These are phyloP conservation scores for Gillenia trifoliata DNA, from an alignment of 306 rosid genomes.

Conservation along the genomic window DNA sequence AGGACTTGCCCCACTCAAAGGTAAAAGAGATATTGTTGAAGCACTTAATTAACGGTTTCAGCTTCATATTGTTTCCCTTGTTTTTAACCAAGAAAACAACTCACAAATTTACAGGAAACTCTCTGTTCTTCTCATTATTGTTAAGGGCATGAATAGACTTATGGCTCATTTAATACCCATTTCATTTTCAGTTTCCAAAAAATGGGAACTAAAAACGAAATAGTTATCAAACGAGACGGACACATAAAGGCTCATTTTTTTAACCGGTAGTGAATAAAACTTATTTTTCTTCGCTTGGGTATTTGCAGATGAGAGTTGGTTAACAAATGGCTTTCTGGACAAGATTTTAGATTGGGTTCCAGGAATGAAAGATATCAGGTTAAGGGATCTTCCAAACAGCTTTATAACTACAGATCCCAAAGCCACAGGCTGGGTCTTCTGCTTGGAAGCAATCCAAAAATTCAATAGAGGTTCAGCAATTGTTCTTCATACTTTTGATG, in stretches of 20 bases:
- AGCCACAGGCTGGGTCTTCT: not conserved
- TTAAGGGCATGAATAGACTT: too few species aligned
- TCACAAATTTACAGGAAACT: too few species aligned
- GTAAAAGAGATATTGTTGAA: not conserved
- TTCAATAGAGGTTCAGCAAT: not conserved
- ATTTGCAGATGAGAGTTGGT: conserved; percentile 7
- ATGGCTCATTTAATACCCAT: too few species aligned
- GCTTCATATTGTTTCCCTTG: too few species aligned
- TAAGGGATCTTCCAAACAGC: conserved; percentile 1
- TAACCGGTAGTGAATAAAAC: not conserved
- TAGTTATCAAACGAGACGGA: too few species aligned
- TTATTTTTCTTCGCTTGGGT: not conserved
- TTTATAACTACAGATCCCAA: not conserved
- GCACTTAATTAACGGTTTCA: not conserved
- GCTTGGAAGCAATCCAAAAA: not conserved
- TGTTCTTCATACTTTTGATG: conserved; percentile 9
- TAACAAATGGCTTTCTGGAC: conserved; percentile 17
- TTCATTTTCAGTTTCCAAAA: too few species aligned
- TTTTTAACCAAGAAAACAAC: too few species aligned
- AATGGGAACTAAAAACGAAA: too few species aligned
- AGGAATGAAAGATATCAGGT: not conserved
- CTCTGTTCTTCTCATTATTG: not conserved
- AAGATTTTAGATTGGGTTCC: conserved; percentile 15
- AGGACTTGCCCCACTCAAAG: not conserved
- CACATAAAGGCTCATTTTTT: too few species aligned